Evolutionary conservation across 2,329 filamentous ascomycete species (phyloP), one percentile per base, ranked within the genome.

Genomic region (Fusarium mexicanum): DNA sequence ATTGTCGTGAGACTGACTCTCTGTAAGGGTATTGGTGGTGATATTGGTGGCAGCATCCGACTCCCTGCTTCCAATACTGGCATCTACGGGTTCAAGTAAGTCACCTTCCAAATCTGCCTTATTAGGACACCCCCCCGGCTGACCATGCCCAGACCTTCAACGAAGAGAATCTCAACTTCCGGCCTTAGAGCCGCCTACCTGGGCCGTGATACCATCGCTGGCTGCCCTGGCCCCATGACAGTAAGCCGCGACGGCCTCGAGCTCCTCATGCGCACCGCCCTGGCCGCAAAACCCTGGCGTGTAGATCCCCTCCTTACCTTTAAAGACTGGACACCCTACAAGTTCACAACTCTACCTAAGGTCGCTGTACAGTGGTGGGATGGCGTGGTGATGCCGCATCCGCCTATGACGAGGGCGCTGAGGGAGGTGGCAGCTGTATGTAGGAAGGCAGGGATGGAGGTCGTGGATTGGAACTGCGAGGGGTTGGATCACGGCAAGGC

Each of bases 291-390:
- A 65, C 82, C 82, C 1, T 84, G 82, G 82, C 71, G 75, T 12
- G 59, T 76, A 0, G 82, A 84, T 18, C 81, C 82, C 4, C 74
- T 79, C 3, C 66, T 83, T 1, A 79, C 76, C 8, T 76, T 71
- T 22, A 81, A 77, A 29, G 69, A 74, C 73, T 87, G 57, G 81
- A 85, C 62, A 40, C 82, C 61, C 71, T 79, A 80, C 59, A 79
- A 63, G 2, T 81, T 81, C 35, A 73, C 59, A 9, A 74, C 73
- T 63, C 89, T 87, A 69, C 80, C 92, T 12, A 90, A 88, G 74
- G 83, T 93, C 29, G 91, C 86, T 0, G 84, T 91, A 4, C 81
- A 91, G 57, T 86, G 87, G 84, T 85, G 89, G 79, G 90, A 92
- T 69, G 88, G 86, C 0, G 84, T 91, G 14, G 88, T 91, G 1